Base-by-base conservation (phyloP, 169 alveolate species). In the Besnoitia besnoiti region DNA sequence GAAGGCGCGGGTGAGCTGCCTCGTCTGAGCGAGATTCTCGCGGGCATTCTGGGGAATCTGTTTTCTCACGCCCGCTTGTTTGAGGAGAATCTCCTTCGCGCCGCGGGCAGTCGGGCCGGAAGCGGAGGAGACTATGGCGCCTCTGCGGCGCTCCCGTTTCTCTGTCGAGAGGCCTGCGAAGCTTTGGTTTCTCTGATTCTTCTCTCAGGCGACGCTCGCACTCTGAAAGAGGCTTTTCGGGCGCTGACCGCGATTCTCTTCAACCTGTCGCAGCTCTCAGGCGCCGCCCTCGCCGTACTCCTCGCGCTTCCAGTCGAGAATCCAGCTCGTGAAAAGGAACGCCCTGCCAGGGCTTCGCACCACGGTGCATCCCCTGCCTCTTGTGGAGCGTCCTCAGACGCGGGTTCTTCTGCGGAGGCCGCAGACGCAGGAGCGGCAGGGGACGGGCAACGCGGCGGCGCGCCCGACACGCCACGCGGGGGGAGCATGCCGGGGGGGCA, bases 41-140 rank as follows among this genome's bases (percentile, higher is more conserved):
- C n/a, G 80, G 80, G 80, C 39, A 67, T 67, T 67, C n/a, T 67
- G 44, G 80, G 80, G 44, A 67, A 67, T 16, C 80, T 67, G 39
- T 16, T 67, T 5, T 67, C 80, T 19, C 80, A 67, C 37, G 14
- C 77, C 44, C 12, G 44, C 44, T n/a, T 67, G 39, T 55, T 55
- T n/a, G 30, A 55, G 67, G 30, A 5, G 27, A 3, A n/a, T 55
- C 80, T 67, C 7, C 42, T 19, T 37, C 44, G 35, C 37, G 14
- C 77, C 14, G n/a, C 44, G 10, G 24, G 2, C n/a, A 37, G 44
- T 21, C 14, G 44, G 19, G 19, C 46, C 40, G 19, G n/a, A 24
- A 67, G 80, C 10, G n/a, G 12, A 5, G 27, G 24, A 55, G 16
- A 10, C 59, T 16, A 7, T 7, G 59, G 24, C 67, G 12, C 44